Base-by-base conservation (phyloP, 805 yeast genomes). In the Ogataea corticis region DNA sequence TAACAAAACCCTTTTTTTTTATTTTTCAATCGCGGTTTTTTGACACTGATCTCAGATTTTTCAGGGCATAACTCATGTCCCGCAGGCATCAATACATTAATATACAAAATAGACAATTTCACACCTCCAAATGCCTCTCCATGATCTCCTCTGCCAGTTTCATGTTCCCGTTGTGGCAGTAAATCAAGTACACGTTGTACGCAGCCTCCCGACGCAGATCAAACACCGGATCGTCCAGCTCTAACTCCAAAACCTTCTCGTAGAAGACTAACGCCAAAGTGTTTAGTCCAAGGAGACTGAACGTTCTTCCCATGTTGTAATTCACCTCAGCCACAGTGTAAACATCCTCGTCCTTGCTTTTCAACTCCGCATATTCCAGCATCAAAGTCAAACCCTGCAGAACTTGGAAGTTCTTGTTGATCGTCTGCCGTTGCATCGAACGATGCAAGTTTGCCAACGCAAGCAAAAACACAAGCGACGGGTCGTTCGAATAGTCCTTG, bases 371-470 rank as follows among this genome's bases (percentile, higher is more conserved):
- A 56, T 94, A 94, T 54, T 88, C 94, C 59, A 78, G 65, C 49
- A 94, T 61, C 57, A 79, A 90, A 45, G 91, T 80, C 38, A 94
- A 67, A 0, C 97, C 97, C 59, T 94, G 97, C 1, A 94, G 68
- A 17, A 94, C 72, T 59, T 91, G 97, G 46, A 86, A 73, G 58
- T 92, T 97, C 45, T 97, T 79, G 62, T 89, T 87, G 6, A 83
- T 75, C 4, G 96, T 84, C 47, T 87, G 80, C 50, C 99, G 74
- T 65, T 94, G 98, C 82, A 91, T 84, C 0, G 97, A 86, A 34
- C 98, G 75, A 56, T 92, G 97, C 18, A 91, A 70, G 65, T 90
- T 91, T 0, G 91, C 82, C 33, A 94, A 64, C 0, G 94, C 97
- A 36, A 87, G 70, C 30, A 85, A 66, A 21, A 94, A 71, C 49